These are phyloP conservation scores for Trichophyton verrucosum DNA, from an alignment of 2,329 filamentous ascomycete genomes.

Conservation along the genomic window DNA sequence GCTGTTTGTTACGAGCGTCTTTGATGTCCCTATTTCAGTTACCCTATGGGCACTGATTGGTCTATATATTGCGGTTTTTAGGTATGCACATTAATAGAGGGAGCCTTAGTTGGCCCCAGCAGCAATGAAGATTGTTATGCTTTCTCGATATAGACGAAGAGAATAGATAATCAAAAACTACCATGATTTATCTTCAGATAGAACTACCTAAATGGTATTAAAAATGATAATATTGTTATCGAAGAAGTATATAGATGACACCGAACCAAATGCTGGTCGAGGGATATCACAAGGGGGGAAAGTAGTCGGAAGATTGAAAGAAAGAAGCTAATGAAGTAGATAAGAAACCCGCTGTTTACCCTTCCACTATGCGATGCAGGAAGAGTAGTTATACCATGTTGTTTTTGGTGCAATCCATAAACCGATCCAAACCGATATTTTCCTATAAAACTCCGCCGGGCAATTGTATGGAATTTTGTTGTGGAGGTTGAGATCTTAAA, in stretches of 20 bases:
- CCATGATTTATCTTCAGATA: background rate
- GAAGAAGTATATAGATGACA: background rate
- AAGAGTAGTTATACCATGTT: background rate
- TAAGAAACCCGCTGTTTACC: background rate
- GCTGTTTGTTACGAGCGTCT: background rate
- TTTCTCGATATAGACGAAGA: background rate
- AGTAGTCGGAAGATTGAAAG: background rate
- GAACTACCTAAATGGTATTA: background rate
- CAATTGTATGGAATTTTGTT: constrained; percentile 4
- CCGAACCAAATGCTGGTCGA: constrained; percentile 1
- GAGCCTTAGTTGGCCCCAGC: background rate
- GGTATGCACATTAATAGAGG: background rate
- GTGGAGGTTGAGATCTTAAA: background rate
- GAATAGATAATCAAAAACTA: too few species aligned
- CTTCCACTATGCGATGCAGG: background rate
- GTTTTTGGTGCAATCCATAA: background rate
- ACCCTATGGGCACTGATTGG: background rate
- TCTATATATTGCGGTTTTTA: background rate
- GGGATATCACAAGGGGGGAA: background rate
- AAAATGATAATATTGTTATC: constrained; percentile 2
- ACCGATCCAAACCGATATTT: background rate
- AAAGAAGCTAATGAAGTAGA: background rate
- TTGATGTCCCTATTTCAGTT: background rate
- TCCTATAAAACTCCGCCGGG: constrained; percentile 4
- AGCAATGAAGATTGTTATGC: background rate